Evolutionary conservation across 176 grass and related monocot species (phyloP).

Genomic region (Rhynchospora breviuscula): DNA sequence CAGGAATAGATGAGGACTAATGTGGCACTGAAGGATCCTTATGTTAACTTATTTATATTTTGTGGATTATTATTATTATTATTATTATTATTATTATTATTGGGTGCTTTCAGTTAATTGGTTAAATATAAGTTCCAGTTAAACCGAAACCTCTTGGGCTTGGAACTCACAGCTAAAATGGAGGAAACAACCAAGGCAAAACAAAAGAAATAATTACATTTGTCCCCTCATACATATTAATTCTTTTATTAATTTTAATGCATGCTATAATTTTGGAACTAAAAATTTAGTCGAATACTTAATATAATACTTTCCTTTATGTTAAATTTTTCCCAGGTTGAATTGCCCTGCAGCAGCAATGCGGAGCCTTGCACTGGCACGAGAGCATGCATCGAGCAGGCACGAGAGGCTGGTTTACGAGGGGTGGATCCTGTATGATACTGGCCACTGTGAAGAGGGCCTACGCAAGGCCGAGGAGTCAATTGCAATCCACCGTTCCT

Average conservation of each 20-base stretch:
- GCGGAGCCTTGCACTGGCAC: conserved; percentile 75
- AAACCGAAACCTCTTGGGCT: too few relatives aligned
- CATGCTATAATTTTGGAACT: background rate
- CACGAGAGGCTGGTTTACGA: conserved; percentile 81
- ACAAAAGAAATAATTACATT: too few relatives aligned
- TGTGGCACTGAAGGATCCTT: background rate
- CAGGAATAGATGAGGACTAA: background rate
- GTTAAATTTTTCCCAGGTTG: conserved; percentile 40
- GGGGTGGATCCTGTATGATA: conserved; percentile 96
- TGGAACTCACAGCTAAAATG: too few relatives aligned
- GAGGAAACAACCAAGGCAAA: too few relatives aligned
- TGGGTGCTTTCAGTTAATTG: background rate
- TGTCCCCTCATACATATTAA: too few relatives aligned
- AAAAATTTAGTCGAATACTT: background rate
- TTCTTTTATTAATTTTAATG: background rate
- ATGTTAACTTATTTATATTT: background rate
- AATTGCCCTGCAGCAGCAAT: conserved; percentile 87
- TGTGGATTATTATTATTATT: background rate
- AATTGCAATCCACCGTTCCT: conserved; percentile 77
- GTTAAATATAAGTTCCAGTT: background rate
- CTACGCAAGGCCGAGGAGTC: conserved; percentile 80
- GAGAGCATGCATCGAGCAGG: conserved; percentile 58
- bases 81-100: background rate
- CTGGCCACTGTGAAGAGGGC: conserved; percentile 81
- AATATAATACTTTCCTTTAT: background rate